Percentiles rank a stretch among this genome's conserved stretches.
These are phyloP conservation scores for Tetracladium setigerum DNA, from an alignment of 495 filamentous ascomycete species.

Conservation along the genomic window DNA sequence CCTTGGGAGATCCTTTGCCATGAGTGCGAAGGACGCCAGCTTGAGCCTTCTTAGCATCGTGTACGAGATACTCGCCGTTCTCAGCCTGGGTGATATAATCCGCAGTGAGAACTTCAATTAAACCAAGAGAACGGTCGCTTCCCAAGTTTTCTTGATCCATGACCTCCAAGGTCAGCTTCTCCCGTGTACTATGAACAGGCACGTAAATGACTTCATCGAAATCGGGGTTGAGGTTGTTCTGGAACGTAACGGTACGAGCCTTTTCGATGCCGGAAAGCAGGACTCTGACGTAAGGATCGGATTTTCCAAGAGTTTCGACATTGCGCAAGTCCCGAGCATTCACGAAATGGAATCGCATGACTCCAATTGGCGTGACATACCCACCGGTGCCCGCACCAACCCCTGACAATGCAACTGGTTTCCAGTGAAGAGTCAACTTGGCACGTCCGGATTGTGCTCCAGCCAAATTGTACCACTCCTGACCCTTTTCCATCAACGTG, in stretches of 20 bases:
- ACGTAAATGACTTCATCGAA: conserved; percentile 97
- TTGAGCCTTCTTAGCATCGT: conserved; percentile 62
- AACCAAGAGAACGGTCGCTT: conserved; percentile 79
- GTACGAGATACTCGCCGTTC: conserved; percentile 70
- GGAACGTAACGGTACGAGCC: conserved; percentile 86
- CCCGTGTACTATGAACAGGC: conserved; percentile 77
- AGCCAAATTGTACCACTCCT: conserved; percentile 90
- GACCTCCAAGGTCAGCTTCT: conserved; percentile 81
- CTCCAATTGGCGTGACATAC: conserved; percentile 87
- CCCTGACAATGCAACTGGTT: conserved; percentile 80
- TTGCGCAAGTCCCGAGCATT: conserved; percentile 78
- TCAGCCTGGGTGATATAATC: conserved; percentile 77
- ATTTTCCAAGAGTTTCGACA: conserved; percentile 91
- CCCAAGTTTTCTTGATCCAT: conserved; percentile 93
- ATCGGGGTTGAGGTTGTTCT: conserved; percentile 90
- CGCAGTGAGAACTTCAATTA: conserved; percentile 62
- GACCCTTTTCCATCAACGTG: conserved; percentile 82
- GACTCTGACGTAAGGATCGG: conserved; percentile 87
- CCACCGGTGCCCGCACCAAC: conserved; percentile 68
- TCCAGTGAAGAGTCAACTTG: conserved; percentile 89
- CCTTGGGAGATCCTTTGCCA: conserved; percentile 63
- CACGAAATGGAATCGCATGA: conserved; percentile 90
- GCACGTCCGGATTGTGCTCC: conserved; percentile 75
- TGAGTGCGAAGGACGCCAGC: conserved; percentile 57
- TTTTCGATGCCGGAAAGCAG: conserved; percentile 85